Percentiles rank a stretch among this genome's conserved stretches.
These are phyloP conservation scores for Fusarium sp. DNA, from an alignment of 2,329 filamentous ascomycete genomes.

Conservation along the genomic window DNA sequence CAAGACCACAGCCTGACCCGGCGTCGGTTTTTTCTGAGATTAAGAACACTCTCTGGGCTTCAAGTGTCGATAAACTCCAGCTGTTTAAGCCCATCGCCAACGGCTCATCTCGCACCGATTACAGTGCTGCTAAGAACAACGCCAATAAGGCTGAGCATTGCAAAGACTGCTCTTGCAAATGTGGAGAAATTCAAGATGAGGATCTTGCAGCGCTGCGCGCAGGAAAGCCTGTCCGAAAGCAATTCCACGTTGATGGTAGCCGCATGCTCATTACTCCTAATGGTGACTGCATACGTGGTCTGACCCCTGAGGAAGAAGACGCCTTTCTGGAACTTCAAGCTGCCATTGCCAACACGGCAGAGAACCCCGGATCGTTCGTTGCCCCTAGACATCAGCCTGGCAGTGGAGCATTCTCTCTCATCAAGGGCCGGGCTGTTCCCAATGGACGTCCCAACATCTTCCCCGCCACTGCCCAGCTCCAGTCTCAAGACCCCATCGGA, in stretches of 20 bases:
- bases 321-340: conserved; percentile 76
- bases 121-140: conserved; percentile 28
- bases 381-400: conserved; percentile 65
- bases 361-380: conserved; percentile 65
- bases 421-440: conserved; percentile 72
- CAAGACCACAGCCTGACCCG: conserved; percentile 48
- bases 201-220: conserved; percentile 66
- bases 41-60: conserved; percentile 47
- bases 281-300: conserved; percentile 78
- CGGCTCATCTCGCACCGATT: conserved; percentile 45
- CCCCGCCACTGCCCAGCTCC: conserved; percentile 59
- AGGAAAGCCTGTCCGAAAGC: conserved; percentile 69
- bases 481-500: conserved; percentile 66
- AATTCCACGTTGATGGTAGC: conserved; percentile 67
- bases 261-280: conserved; percentile 79
- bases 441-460: conserved; percentile 72
- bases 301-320: conserved; percentile 75
- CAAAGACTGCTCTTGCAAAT: conserved; percentile 52
- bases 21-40: conserved; percentile 52
- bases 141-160: conserved; percentile 47
- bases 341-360: conserved; percentile 60
- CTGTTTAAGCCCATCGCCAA: conserved; percentile 51
- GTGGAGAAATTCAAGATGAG: conserved; percentile 55
- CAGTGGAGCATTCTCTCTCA: conserved; percentile 68
- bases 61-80: conserved; percentile 49